Percentiles rank a stretch among this genome's conserved stretches.
These are phyloP conservation scores for Tylopilus plumbeoviolaceoides DNA, from an alignment of 768 basidiomycete species.

Conservation along the genomic window DNA sequence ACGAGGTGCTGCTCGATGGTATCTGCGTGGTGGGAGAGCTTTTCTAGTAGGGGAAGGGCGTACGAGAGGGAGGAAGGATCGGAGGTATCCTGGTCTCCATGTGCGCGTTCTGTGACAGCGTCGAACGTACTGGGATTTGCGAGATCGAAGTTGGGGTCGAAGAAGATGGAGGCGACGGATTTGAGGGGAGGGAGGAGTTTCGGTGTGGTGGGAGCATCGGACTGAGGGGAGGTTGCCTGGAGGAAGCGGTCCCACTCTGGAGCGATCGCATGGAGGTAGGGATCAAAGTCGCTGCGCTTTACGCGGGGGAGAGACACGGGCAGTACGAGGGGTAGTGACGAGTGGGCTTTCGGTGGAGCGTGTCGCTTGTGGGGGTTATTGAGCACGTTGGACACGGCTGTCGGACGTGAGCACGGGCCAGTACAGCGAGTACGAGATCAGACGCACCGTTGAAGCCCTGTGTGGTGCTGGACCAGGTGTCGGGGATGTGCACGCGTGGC, in stretches of 20 bases:
- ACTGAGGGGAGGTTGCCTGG: conserved; percentile 35
- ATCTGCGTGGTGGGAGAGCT: conserved; percentile 88
- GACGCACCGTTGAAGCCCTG: conserved; percentile 86
- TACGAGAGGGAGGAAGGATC: conserved; percentile 64
- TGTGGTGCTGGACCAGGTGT: conserved; percentile 72
- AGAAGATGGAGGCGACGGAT: conserved; percentile 78
- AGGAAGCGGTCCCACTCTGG: conserved; percentile 79
- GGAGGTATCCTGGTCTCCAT: conserved; percentile 33
- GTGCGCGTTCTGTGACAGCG: conserved; percentile 63
- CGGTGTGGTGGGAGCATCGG: conserved; percentile 16
- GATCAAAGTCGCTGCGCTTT: conserved; percentile 76
- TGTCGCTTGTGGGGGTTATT: conserved; percentile 85
- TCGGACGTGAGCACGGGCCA: conserved; percentile 2
- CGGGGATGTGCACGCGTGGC: conserved; percentile 43
- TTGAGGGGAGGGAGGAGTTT: conserved; percentile 65
- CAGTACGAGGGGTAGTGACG: conserved; percentile 65
- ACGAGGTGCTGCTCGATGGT: conserved; percentile 93
- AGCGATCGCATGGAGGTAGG: conserved; percentile 67
- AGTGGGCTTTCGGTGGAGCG: conserved; percentile 85
- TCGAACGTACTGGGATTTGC: conserved; percentile 75
- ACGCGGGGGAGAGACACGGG: conserved; percentile 79
- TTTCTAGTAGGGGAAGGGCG: conserved; percentile 77
- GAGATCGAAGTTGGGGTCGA: conserved; percentile 73
- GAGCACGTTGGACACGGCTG: conserved; percentile 91
- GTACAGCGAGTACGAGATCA: neutral